Percentiles rank a stretch among this genome's conserved stretches.
phyloP scores from a whole-genome alignment of 768 basidiomycete genomes.

The Phlegmacium glaucopus region DNA sequence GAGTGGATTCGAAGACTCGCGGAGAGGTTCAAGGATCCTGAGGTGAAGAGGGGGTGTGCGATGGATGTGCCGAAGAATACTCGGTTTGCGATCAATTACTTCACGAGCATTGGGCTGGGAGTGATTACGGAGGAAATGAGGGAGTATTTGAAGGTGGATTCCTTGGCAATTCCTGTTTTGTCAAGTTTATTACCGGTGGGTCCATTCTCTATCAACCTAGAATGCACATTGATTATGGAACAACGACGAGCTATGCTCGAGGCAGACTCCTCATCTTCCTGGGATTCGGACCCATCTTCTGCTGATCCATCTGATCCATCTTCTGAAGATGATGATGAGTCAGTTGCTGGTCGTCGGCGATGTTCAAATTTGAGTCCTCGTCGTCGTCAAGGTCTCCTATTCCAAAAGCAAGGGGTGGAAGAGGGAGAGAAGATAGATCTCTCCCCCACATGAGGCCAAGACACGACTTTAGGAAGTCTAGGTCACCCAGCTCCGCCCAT shows the following conservation, averaged over 20 bases:
- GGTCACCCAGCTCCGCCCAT: constrained; percentile 19
- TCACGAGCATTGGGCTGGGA: constrained; percentile 92
- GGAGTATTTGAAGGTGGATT: constrained; percentile 83
- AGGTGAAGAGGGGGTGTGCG: constrained; percentile 70
- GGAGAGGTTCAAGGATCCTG: constrained; percentile 87
- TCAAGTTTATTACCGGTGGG: too few species aligned
- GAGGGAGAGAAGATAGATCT: constrained; percentile 15
- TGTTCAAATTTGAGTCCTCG: constrained; percentile 21
- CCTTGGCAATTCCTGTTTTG: too few species aligned
- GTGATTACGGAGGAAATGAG: constrained; percentile 94
- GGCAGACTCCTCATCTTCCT: constrained; percentile 50
- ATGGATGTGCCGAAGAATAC: constrained; percentile 96
- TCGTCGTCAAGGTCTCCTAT: constrained; percentile 12
- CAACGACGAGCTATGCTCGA: constrained; percentile 87
- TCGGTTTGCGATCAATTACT: constrained; percentile 95
- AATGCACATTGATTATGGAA: constrained; percentile 93
- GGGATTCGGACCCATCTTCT: constrained; percentile 33
- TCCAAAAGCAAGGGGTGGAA: constrained; percentile 3
- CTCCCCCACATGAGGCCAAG: constrained; percentile 19
- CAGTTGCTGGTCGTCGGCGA: constrained; percentile 16
- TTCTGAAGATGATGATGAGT: constrained; percentile 18
- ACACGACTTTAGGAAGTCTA: constrained; percentile 16
- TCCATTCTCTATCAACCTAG: constrained; percentile 41
- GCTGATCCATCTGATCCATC: constrained; percentile 26
- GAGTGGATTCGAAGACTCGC: constrained; percentile 89